Evolutionary conservation across 495 filamentous ascomycete genomes (phyloP).

Genomic region (Aspergillus baeticus): DNA sequence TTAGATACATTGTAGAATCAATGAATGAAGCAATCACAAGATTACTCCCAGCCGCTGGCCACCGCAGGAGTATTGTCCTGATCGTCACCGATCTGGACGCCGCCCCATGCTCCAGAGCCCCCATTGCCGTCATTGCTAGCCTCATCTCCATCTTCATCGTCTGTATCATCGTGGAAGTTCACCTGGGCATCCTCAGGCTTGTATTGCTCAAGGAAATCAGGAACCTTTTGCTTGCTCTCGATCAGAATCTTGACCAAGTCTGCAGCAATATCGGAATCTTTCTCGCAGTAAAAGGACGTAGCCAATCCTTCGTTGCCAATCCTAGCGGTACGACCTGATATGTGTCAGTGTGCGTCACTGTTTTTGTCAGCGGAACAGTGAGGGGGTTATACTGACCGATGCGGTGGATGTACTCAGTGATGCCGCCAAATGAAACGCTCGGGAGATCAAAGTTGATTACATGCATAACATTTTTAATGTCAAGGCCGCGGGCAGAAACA

Average conservation of each 20-base stretch:
- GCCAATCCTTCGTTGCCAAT: slow-evolving; percentile 87
- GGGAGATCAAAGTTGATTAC: slow-evolving; percentile 94
- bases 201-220: slow-evolving; percentile 73
- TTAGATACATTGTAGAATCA: too few species aligned
- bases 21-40: not conserved
- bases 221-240: slow-evolving; percentile 73
- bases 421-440: slow-evolving; percentile 67
- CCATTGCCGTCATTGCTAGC: slow-evolving; percentile 21
- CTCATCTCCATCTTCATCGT: slow-evolving; percentile 48
- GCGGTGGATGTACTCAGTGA: slow-evolving; percentile 89
- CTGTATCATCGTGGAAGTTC: slow-evolving; percentile 62
- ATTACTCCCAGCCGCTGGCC: not conserved
- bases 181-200: slow-evolving; percentile 52
- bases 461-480: slow-evolving; percentile 81
- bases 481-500: slow-evolving; percentile 84
- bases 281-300: slow-evolving; percentile 81
- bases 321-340: slow-evolving; percentile 80
- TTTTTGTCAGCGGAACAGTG: not conserved
- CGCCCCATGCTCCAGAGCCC: slow-evolving; percentile 13
- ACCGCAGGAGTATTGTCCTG: not conserved
- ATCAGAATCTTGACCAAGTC: slow-evolving; percentile 75
- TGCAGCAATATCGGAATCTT: slow-evolving; percentile 65
- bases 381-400: slow-evolving; percentile 62
- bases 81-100: slow-evolving; percentile 5
- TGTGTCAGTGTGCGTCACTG: not conserved